These are phyloP conservation scores for Corinectria fuckeliana DNA, from an alignment of 2,329 filamentous ascomycete species.

Conservation along the genomic window DNA sequence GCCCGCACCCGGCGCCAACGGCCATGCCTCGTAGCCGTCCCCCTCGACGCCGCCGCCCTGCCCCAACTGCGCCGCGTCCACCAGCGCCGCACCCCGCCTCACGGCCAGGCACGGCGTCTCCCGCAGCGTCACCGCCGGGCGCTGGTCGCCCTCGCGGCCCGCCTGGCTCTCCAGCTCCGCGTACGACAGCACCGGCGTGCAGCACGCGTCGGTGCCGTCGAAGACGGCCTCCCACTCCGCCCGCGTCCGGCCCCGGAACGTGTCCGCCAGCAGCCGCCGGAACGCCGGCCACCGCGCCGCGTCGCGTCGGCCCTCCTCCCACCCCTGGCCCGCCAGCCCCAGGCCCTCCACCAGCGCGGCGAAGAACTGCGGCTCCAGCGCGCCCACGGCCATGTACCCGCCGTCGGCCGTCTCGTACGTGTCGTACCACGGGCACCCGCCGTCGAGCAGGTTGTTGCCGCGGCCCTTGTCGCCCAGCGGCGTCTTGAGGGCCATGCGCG, in stretches of 20 bases:
- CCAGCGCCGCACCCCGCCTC: slow-evolving; percentile 47
- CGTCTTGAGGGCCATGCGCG: slow-evolving; percentile 70
- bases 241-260: slow-evolving; percentile 74
- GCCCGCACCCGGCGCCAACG: slow-evolving; percentile 71
- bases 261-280: slow-evolving; percentile 61
- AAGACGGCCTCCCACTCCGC: slow-evolving; percentile 85
- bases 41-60: slow-evolving; percentile 72
- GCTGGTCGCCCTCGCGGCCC: slow-evolving; percentile 69
- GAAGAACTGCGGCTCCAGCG: slow-evolving; percentile 89
- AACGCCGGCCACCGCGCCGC: slow-evolving; percentile 72
- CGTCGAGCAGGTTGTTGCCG: slow-evolving; percentile 81
- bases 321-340: slow-evolving; percentile 58
- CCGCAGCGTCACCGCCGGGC: slow-evolving; percentile 72
- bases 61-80: slow-evolving; percentile 54
- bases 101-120: slow-evolving; percentile 73
- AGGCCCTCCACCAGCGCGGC: slow-evolving; percentile 70
- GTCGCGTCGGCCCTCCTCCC: slow-evolving; percentile 64
- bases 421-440: slow-evolving; percentile 87
- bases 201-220: slow-evolving; percentile 90
- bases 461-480: slow-evolving; percentile 67
- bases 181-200: slow-evolving; percentile 84
- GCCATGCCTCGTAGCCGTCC: slow-evolving; percentile 67
- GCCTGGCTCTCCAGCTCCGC: slow-evolving; percentile 66
- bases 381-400: slow-evolving; percentile 85
- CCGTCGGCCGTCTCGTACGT: slow-evolving; percentile 86